Base-by-base conservation (phyloP, 2,329 filamentous ascomycete species). In the Juglanconis oblonga region DNA sequence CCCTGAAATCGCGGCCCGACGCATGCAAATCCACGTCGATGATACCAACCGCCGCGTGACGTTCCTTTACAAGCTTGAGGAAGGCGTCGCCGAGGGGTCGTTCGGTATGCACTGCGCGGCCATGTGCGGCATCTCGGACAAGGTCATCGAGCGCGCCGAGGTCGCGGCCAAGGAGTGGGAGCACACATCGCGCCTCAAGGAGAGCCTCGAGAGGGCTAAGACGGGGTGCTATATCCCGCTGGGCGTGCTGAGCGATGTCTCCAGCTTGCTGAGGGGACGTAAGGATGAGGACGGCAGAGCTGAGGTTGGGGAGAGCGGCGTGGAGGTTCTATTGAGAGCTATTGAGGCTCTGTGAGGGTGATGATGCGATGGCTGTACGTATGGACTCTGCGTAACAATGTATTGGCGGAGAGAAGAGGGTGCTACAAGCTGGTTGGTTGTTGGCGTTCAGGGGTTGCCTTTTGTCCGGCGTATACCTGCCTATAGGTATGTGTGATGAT, bases 21-120 rank as follows among this genome's bases (percentile, higher is more conserved):
- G 95, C 13, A 99, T 99, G 95, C 90, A 91, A 64, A 98, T 99
- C 61, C 86, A 93, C 60, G 95, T 99, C 1, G 94, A 99, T 65
- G 90, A 95, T 4, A 84, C 82, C 51, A 84, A 91, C 60, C 85
- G 91, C 31, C 87, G 88, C n/a, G 87, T 99, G n/a, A 97, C 94
- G 0, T 99, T 99, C 77, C 73, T 99, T 58, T 99, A 99, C 78
- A 93, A 91, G 69, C 84, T 99, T 0, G 95, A 98, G 74, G 85
- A 91, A 13, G 95, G 95, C 1, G 92, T 98, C 9, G 95, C 95
- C 0, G 93, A 98, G 74, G 95, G 95, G 14, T 96, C 91, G 70
- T 99, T 98, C 70, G 95, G 95, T 68, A 99, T 99, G 95, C 95
- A 99, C 74, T 99, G 95, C 71, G 95, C 95, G 1, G 89, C 92